These are phyloP conservation scores for Amanita phalloides DNA, from an alignment of 768 basidiomycete species.

Conservation along the genomic window DNA sequence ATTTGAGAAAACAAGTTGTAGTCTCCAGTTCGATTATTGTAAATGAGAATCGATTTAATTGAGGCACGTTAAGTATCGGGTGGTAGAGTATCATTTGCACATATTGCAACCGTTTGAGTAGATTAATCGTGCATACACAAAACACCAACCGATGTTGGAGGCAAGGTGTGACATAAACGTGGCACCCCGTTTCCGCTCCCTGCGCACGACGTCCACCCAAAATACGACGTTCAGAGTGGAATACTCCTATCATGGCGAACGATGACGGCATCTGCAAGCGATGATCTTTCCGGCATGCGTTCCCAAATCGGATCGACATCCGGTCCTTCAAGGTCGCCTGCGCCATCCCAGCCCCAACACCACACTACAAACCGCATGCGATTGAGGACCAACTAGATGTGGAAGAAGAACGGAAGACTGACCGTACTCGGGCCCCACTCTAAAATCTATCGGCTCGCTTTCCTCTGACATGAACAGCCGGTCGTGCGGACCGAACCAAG, in stretches of 20 bases:
- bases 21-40: no score
- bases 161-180: not conserved
- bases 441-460: conserved; percentile 63
- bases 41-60: no score
- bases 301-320: conserved; percentile 99
- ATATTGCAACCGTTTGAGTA: no score
- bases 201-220: no score
- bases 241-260: conserved; percentile 62
- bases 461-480: conserved; percentile 88
- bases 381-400: not conserved
- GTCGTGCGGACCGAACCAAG: conserved; percentile 98
- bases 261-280: conserved; percentile 41
- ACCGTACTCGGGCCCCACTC: conserved; percentile 82
- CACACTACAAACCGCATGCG: conserved; percentile 49
- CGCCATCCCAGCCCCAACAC: conserved; percentile 99
- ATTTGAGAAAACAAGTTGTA: not conserved
- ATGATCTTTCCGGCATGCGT: conserved; percentile 58
- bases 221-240: conserved; percentile 6
- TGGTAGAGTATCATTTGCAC: no score
- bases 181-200: no score
- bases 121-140: not conserved
- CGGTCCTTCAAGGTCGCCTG: conserved; percentile 94
- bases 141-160: no score
- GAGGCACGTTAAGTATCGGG: no score
- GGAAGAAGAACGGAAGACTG: conserved; percentile 19